phyloP scores from a whole-genome alignment of 148 eudicot species.

The Rhododendron ferrugineum region DNA sequence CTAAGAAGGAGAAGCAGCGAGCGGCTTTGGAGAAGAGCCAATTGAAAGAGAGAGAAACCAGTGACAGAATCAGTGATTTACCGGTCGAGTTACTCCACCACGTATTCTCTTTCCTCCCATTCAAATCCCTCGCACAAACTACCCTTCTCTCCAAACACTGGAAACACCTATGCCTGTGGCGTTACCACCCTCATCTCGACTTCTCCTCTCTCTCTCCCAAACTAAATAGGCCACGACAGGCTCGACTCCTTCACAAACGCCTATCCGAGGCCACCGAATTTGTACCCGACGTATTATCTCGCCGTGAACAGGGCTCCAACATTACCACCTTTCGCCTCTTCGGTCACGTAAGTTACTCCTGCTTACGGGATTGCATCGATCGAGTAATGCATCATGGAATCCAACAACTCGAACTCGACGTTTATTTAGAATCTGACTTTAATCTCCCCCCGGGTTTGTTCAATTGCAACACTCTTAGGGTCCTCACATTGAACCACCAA shows the following conservation, averaged over 20 bases:
- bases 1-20: not conserved
- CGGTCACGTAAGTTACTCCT: slow-evolving; percentile 25
- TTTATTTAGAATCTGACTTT: slow-evolving; percentile 33
- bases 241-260: no score
- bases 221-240: no score
- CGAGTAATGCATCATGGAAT: slow-evolving; percentile 34
- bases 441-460: slow-evolving; percentile 29
- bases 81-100: not conserved
- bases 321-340: slow-evolving; percentile 11
- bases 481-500: slow-evolving; percentile 26
- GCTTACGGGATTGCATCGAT: slow-evolving; percentile 30
- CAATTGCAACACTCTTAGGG: slow-evolving; percentile 16
- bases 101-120: not conserved
- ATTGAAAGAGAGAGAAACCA: not conserved
- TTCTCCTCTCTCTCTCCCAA: not conserved
- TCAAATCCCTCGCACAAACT: not conserved
- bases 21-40: not conserved
- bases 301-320: not conserved
- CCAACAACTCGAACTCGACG: slow-evolving; percentile 47
- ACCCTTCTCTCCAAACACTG: not conserved
- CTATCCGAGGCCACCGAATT: no score
- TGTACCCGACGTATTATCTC: no score
- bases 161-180: not conserved
- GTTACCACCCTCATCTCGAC: not conserved
- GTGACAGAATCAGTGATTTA: not conserved